phyloP scores from a whole-genome alignment of 306 rosid species.

The Calophaca sinica region DNA sequence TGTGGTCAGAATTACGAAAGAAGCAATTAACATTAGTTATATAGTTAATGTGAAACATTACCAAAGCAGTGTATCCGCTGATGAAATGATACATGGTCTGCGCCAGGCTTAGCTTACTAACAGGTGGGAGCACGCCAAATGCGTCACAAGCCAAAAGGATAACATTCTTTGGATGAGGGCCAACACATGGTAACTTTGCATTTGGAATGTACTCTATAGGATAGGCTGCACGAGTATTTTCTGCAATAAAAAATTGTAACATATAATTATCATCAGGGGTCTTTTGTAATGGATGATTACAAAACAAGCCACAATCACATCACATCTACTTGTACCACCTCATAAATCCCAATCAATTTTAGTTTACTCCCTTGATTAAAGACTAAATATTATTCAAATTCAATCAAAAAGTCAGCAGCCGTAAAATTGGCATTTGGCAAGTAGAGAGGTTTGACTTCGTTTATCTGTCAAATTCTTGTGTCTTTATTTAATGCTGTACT shows the following conservation, averaged over 20 bases:
- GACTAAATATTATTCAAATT: slow-evolving; percentile 24
- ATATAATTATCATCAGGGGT: background rate
- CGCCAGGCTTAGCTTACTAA: slow-evolving; percentile 83
- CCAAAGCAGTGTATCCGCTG: slow-evolving; percentile 96
- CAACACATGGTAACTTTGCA: slow-evolving; percentile 90
- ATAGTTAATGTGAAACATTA: slow-evolving; percentile 45
- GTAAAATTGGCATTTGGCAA: background rate
- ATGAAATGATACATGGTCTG: slow-evolving; percentile 98
- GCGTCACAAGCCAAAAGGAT: slow-evolving; percentile 94
- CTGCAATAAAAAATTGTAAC: slow-evolving; percentile 50
- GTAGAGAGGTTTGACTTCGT: slow-evolving; percentile 33
- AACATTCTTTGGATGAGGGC: slow-evolving; percentile 88
- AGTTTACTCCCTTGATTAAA: background rate
- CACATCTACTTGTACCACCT: background rate
- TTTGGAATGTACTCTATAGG: slow-evolving; percentile 96
- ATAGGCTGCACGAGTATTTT: slow-evolving; percentile 91
- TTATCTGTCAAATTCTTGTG: slow-evolving; percentile 6
- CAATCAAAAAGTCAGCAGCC: background rate
- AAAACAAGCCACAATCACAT: background rate
- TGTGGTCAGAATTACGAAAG: background rate
- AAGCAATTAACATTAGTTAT: background rate
- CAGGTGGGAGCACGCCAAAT: slow-evolving; percentile 94
- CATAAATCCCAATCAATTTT: no score
- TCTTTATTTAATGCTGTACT: slow-evolving; percentile 15
- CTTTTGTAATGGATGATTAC: slow-evolving; percentile 1